Base-by-base conservation (phyloP, 306 rosid genomes). In the Cicer cuneatum region DNA sequence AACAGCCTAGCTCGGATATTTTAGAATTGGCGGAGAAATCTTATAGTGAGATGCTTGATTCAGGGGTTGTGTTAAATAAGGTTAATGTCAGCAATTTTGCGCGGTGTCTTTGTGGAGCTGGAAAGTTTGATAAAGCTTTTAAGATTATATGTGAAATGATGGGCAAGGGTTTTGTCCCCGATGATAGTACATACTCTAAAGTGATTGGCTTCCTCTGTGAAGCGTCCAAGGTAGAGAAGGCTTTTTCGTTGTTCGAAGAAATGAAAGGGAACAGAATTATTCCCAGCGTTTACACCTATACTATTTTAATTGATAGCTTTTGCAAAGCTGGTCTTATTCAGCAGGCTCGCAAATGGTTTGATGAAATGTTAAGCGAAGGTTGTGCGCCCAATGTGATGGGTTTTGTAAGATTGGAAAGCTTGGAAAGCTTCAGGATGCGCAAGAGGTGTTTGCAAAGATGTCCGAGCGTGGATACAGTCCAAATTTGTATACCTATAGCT, bases 241-340 rank as follows among this genome's bases (percentile, higher is more conserved):
- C 97, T 9, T 86, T 88, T 82, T 56, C 65, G 33, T 84, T 92
- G 84, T 89, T 92, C 7, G 78, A 84, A 77, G 96, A 92, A 81
- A 92, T 92, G 97, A 89, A 89, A 84, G 71, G 71, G 76, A 88
- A 84, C 41, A 81, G 83, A 57, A 38, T 89, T 84, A 87, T 89
- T 88, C 96, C 97, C 68, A 92, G 88, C 72, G 97, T 92, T 65
- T 89, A 92, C 57, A 89, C 92, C 12, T 92, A 89, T 60, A 92
- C 97, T 40, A 84, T 86, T 76, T 88, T 89, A 65, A 88, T 89
- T 77, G 93, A 92, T 80, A 89, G 83, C 80, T 92, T 92, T 83
- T 89, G 90, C 82, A 92, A 92, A 84, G 81, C 85, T 73, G 93
- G 96, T 75, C 90, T 92, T 53, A 79, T 92, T 72, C 85, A 89